Base-by-base conservation (phyloP, 2,329 filamentous ascomycete species). In the Tothia fuscella region DNA sequence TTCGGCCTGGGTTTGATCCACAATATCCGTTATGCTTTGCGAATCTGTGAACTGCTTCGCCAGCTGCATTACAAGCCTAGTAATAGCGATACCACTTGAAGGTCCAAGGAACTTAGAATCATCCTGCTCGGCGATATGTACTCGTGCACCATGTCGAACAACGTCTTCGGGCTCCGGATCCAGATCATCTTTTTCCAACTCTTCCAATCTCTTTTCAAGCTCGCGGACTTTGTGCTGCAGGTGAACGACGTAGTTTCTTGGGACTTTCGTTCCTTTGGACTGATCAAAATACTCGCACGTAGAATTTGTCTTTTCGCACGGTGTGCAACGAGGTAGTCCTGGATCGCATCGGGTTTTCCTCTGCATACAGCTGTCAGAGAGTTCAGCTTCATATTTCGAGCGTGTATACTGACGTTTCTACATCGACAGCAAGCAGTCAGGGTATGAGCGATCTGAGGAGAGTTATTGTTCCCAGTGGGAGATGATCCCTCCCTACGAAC, bases 341-440 rank as follows among this genome's bases (percentile, higher is more conserved):
- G 91, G 84, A 63, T 96, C 91, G 67, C 91, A 98, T 68, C 87
- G 74, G 28, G 89, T 96, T 70, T 98, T 98, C 54, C 89, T 80
- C 88, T 93, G 56, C 45, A 17, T n/a, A 5, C 32, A 30, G 12
- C 19, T 38, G 17, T 38, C 16, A 43, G 36, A 25, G 30, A n/a
- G n/a, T 38, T 31, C 14, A 31, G 38, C 14, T 25, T 19, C 38
- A 35, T 9, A 12, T 32, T 31, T 16, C 13, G 17, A 13, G 24
- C 6, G n/a, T 1, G 17, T 13, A 35, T 50, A 60, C 70, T 58
- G 65, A 85, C 82, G 70, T 83, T 80, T 58, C 82, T 75, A 61
- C 82, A 89, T 47, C 82, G 76, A 55, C 80, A 85, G 55, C 82
- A 88, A 17, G 83, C 83, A 38, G 82, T 86, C 53, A 89, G 61